Conservation (phyloP, 176 grass and related monocot genomes). For the Oryza meridionalis region DNA sequence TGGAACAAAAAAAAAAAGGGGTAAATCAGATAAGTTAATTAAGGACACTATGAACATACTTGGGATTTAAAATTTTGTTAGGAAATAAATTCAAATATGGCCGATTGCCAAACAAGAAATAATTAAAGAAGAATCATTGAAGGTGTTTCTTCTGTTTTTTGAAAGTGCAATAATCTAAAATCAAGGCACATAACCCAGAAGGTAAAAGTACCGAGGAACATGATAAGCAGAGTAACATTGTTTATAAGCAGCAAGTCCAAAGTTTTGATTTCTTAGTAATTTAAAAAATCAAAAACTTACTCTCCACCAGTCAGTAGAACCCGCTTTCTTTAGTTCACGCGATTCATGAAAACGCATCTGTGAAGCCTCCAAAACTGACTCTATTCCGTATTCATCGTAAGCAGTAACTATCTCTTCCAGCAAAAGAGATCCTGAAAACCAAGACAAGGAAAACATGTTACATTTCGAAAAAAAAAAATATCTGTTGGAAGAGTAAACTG, state of each 20-base stretch:
- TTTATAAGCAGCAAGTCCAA: constrained; percentile 14
- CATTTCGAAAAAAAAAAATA: constrained; percentile 2
- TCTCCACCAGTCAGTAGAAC: constrained; percentile 91
- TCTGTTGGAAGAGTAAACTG: background rate
- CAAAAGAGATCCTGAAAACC: constrained; percentile 73
- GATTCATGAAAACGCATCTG: constrained; percentile 73
- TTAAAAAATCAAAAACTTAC: constrained; percentile 56
- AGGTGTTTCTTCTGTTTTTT: background rate
- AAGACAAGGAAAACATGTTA: constrained; percentile 20
- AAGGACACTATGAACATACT: constrained; percentile 15
- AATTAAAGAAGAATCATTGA: background rate
- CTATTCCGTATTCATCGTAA: constrained; percentile 74
- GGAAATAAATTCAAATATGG: background rate
- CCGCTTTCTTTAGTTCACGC: constrained; percentile 67
- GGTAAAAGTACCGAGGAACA: constrained; percentile 6
- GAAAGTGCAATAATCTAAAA: background rate
- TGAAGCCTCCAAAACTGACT: constrained; percentile 73
- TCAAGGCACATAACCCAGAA: background rate
- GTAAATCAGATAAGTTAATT: constrained; percentile 16
- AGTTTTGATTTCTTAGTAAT: background rate
- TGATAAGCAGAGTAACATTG: background rate
- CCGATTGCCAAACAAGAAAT: constrained; percentile 3
- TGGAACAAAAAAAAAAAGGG: constrained; percentile 55
- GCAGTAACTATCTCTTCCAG: constrained; percentile 86
- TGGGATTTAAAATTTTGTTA: background rate